Evolutionary conservation across 768 basidiomycete genomes (phyloP), one percentile per base, ranked within the genome.

Genomic region (Scleroderma bovista): DNA sequence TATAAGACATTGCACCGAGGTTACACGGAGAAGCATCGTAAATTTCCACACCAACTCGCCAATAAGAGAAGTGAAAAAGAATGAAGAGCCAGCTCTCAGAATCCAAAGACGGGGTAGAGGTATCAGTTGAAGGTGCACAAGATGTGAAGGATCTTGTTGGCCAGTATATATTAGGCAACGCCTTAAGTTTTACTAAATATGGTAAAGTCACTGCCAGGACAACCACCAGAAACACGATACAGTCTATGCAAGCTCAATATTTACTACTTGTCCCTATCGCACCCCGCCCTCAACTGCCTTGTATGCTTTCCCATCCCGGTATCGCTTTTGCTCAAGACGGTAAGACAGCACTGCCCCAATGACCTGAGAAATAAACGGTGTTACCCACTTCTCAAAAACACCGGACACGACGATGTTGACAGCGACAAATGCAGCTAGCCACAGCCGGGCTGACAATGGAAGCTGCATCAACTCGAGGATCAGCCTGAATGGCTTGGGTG

Each of bases 221-320:
- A 36, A 36, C 26, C 26, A 29, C 26, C 9, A 29, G 9, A 29
- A 29, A 29, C 26, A 29, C 9, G 26, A 29, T 5, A 29, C 26
- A 29, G 34, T 36, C 34, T 13, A 39, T 17, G 19, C 19, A 22
- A 20, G 6, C 2, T 17, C 19, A n/a, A 37, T 22, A 23, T 19
- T 29, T 17, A 19, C n/a, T 37, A 16, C 11, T n/a, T 19, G 20
- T 11, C 17, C 26, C 59, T 60, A 65, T 45, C 69, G 67, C 81
- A 85, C 81, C 31, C 80, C 83, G 19, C 83, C 81, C 58, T 92
- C 89, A 2, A 98, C 82, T 9, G 78, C 74, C 69, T 93, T 94
- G 76, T 98, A 98, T 44, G 77, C 68, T 64, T 92, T 92, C 5
- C 84, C 86, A 13, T 81, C 81, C 41, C 73, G 72, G 43, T 71